Percentiles rank a stretch among this genome's conserved stretches.
Conservation (phyloP, 208 protist genomes). For the Leishmania tarentolae region DNA sequence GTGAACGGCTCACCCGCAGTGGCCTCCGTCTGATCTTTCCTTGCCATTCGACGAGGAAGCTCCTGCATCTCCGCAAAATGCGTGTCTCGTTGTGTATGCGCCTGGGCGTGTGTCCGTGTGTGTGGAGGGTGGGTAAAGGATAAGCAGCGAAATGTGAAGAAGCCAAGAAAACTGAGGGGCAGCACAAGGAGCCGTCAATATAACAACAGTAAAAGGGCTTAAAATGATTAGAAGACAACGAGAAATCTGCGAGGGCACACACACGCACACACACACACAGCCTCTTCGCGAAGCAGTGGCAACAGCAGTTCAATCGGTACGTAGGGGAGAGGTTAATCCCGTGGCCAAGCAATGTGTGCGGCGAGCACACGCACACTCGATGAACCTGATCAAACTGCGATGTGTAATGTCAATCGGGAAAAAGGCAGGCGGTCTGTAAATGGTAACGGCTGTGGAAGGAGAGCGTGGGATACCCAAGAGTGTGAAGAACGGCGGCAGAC, state of each 20-base stretch:
- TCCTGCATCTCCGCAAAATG: constrained; percentile 2
- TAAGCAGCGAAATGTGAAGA: background rate
- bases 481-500: background rate
- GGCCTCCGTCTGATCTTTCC: no score
- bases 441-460: background rate
- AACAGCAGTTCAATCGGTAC: background rate
- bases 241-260: background rate
- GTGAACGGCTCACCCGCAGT: background rate
- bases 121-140: background rate
- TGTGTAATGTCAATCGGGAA: background rate
- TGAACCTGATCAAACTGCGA: background rate
- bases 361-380: no score
- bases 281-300: background rate
- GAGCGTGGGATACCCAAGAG: background rate
- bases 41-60: background rate
- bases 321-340: no score
- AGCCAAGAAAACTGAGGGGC: background rate
- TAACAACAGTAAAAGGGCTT: background rate
- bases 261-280: background rate
- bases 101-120: background rate
- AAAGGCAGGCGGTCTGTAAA: background rate
- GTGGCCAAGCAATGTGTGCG: background rate
- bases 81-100: background rate
- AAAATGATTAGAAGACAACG: background rate
- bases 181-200: background rate